phyloP scores from a whole-genome alignment of 345 rosid genomes.

The Melaleuca alternifolia region DNA sequence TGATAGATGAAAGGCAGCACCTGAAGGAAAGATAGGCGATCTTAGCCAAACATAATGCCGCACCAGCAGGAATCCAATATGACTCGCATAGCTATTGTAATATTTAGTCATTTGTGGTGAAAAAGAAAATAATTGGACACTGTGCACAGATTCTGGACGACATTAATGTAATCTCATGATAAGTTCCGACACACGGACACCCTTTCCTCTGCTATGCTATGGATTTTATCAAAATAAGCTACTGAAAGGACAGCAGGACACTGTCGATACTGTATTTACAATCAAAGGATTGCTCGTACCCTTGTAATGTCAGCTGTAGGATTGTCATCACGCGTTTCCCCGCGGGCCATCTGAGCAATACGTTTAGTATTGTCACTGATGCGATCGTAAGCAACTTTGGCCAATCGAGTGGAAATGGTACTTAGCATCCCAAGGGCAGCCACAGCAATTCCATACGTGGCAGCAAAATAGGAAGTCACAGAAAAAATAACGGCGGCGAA shows the following conservation, averaged over 20 bases:
- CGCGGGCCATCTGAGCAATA: constrained; percentile 28
- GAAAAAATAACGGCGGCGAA: constrained; percentile 17
- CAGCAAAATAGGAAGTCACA: constrained; percentile 21
- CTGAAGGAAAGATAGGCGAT: neutral
- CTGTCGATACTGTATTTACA: neutral
- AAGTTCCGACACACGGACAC: neutral
- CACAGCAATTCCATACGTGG: constrained; percentile 28
- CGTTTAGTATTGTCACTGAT: constrained; percentile 31
- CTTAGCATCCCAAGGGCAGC: constrained; percentile 34
- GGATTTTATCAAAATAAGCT: neutral
- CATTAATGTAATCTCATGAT: neutral
- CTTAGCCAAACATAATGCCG: neutral
- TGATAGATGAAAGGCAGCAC: neutral
- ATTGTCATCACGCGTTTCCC: constrained; percentile 29
- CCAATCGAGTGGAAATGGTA: constrained; percentile 30
- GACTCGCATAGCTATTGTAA: neutral
- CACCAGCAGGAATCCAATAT: neutral
- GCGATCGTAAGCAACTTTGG: constrained; percentile 24
- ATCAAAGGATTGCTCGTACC: neutral
- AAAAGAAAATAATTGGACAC: neutral
- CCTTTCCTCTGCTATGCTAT: neutral
- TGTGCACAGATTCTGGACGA: neutral
- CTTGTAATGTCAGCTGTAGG: constrained; percentile 29
- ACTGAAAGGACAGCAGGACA: neutral
- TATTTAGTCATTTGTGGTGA: too few species aligned